Percentiles rank a stretch among this genome's conserved stretches.
These are phyloP conservation scores for Basipetospora chlamydospora DNA, from an alignment of 2,329 filamentous ascomycete species.

Conservation along the genomic window DNA sequence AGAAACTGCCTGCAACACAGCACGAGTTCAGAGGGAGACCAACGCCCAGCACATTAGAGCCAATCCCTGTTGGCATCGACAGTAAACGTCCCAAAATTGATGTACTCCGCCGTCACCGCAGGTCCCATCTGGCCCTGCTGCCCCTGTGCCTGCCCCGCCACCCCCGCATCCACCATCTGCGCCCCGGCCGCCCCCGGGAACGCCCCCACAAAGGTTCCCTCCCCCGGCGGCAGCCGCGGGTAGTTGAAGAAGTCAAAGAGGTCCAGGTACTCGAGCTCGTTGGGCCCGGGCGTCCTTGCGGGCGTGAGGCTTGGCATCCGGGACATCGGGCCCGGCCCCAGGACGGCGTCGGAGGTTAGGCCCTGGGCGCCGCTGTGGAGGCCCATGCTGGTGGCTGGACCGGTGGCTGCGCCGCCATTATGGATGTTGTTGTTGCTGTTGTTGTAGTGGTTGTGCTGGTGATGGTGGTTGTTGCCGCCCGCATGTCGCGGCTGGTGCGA, in stretches of 20 bases:
- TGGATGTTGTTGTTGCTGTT: not conserved
- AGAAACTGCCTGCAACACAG: no score
- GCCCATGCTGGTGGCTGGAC: not conserved
- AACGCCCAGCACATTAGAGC: no score
- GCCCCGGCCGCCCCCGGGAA: slow-evolving; percentile 7
- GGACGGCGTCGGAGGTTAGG: not conserved
- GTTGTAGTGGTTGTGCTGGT: no score
- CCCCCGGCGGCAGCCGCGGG: slow-evolving; percentile 48
- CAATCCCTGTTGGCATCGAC: slow-evolving; percentile 5
- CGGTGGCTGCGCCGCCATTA: not conserved
- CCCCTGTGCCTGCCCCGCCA: slow-evolving; percentile 14
- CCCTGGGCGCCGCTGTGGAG: not conserved
- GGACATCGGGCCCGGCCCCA: slow-evolving; percentile 7
- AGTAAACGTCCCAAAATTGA: slow-evolving; percentile 4
- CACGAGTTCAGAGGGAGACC: no score
- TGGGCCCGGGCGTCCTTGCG: slow-evolving; percentile 55
- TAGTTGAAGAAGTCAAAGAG: slow-evolving; percentile 95
- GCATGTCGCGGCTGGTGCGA: slow-evolving; percentile 55
- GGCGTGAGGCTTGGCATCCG: slow-evolving; percentile 41
- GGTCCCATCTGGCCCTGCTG: slow-evolving; percentile 9
- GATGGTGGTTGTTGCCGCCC: no score
- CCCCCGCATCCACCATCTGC: slow-evolving; percentile 9
- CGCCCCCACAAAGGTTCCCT: slow-evolving; percentile 14
- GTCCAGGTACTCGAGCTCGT: slow-evolving; percentile 80
- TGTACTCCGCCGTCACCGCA: slow-evolving; percentile 3